Conservation (phyloP, 768 basidiomycete species). For the Lactifluus volemus region DNA sequence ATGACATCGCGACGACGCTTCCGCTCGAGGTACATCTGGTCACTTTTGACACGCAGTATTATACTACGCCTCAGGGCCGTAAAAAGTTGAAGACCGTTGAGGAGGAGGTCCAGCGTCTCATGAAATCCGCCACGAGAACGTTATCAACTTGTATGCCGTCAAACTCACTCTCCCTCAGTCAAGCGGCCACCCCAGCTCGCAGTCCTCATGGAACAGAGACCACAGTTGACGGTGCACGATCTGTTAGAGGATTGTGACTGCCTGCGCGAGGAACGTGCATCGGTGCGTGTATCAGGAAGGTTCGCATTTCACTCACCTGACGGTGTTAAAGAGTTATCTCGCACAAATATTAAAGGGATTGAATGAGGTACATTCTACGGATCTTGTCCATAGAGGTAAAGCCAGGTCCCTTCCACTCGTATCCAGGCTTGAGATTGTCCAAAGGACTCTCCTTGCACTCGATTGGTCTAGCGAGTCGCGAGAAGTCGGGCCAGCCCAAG, state of each 20-base stretch:
- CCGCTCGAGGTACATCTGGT: constrained; percentile 63
- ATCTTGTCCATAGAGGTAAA: constrained; percentile 63
- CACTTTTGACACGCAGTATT: constrained; percentile 61
- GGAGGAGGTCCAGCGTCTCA: constrained; percentile 54
- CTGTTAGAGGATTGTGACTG: constrained; percentile 68
- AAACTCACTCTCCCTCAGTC: constrained; percentile 48
- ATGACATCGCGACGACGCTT: constrained; percentile 46
- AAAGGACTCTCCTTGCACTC: constrained; percentile 52
- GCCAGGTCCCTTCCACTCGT: not conserved
- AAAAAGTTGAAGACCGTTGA: constrained; percentile 66
- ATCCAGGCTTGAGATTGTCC: not conserved
- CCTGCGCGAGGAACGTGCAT: constrained; percentile 64
- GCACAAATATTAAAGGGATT: constrained; percentile 63
- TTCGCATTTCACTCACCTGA: not conserved
- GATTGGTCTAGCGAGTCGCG: constrained; percentile 51
- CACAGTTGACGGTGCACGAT: constrained; percentile 57
- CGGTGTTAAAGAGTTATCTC: constrained; percentile 53
- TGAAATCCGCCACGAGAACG: constrained; percentile 52
- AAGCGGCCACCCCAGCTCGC: constrained; percentile 45
- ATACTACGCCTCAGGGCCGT: constrained; percentile 56
- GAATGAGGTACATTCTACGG: constrained; percentile 53
- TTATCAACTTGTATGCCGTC: constrained; percentile 59
- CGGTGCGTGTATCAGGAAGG: constrained; percentile 34
- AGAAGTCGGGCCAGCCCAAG: constrained; percentile 45
- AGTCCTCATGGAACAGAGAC: constrained; percentile 65